Evolutionary conservation across 169 alveolate species (phyloP), one percentile per base, ranked within the genome.

Genomic region (Plasmodium ovale): DNA sequence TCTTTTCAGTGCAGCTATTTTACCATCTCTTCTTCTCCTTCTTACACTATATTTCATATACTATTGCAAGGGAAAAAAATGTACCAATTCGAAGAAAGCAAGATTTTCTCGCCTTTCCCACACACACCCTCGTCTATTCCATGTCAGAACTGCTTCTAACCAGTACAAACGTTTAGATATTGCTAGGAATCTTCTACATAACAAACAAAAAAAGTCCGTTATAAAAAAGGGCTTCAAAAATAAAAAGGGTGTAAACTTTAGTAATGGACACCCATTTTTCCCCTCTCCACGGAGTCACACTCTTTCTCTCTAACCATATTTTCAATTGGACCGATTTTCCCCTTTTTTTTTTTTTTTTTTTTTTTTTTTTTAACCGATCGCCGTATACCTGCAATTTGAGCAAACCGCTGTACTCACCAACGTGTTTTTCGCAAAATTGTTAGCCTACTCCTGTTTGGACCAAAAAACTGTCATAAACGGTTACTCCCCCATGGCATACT

Each of bases 11-110:
- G 71, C 72, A 31, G 90, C 85, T 4, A n/a, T 67, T 29, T 9
- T 82, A 14, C 90, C 90, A 25, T 82, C 90, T 39, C 49, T 82
- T 42, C 49, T 82, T n/a, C 64, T 82, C 49, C 67, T 82, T 65
- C 10, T 23, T 7, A 23, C 49, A 14, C 67, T 82, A 27, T 82
- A 49, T 65, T 33, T 82, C 14, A 19, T 67, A 33, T 65, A 25
- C 33, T 82, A 82, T 39, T 67, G 68, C 19, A 65, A n/a, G 31
- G 37, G 29, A 14, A 65, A 25, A n/a, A 82, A 82, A 33, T 23
- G 29, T 10, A 53, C 12, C 5, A 69, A 65, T 1, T 39, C 69
- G 2, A 64, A 51, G 53, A 37, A 65, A 7, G 49, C 39, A 3
- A 65, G 90, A 44, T 14, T 60, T 2, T 35, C 27, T 4, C 23